Percentiles rank a stretch among this genome's conserved stretches.
Evolutionary conservation across 2,329 filamentous ascomycete genomes (phyloP).

Genomic region (Aspergillus phoenicis): DNA sequence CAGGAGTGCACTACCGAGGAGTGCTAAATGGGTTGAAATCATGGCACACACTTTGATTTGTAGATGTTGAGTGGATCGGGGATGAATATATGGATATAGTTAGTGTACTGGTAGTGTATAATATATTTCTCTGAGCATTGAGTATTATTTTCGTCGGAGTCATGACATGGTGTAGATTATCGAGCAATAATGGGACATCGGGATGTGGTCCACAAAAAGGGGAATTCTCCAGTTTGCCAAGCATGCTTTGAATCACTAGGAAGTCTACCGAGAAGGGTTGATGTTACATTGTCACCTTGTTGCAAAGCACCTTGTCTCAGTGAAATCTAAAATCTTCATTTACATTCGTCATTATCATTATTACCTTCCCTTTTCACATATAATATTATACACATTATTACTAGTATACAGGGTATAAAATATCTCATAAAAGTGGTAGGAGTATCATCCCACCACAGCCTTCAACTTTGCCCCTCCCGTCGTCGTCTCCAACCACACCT

Average conservation of each 20-base stretch:
- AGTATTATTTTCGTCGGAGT: no score
- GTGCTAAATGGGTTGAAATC: neutral
- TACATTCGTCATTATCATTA: no score
- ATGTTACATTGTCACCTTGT: no score
- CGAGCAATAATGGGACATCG: neutral
- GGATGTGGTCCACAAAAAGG: neutral
- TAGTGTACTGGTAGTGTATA: neutral
- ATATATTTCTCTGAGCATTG: no score
- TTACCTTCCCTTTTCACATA: no score
- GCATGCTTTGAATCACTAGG: neutral
- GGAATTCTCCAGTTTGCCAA: neutral
- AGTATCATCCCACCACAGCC: slow-evolving; percentile 3
- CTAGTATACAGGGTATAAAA: no score
- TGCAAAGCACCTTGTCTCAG: no score
- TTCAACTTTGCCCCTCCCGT: slow-evolving; percentile 21
- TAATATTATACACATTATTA: no score
- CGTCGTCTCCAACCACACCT: slow-evolving; percentile 27
- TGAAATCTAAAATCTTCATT: no score
- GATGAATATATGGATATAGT: neutral
- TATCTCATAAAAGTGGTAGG: no score
- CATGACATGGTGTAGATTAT: neutral
- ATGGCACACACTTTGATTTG: neutral
- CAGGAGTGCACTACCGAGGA: slow-evolving; percentile 23
- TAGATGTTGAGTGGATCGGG: neutral
- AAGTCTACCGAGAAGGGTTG: no score